phyloP scores from a whole-genome alignment of 371 early-diverging fungal genomes.

The Modicella reniformis region DNA sequence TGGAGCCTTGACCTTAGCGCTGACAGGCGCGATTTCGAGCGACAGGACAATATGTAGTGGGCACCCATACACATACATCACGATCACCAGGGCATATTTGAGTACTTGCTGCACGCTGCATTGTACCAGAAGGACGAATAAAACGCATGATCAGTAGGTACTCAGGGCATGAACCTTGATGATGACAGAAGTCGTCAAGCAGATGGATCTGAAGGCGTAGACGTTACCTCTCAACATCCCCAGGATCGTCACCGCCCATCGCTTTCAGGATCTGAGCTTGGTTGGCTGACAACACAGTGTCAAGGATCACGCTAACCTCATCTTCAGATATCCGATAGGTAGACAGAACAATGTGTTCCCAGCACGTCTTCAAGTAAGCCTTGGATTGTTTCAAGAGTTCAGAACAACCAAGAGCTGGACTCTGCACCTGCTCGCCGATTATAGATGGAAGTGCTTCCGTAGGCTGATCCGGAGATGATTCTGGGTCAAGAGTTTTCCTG shows the following conservation, averaged over 20 bases:
- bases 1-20: neutral
- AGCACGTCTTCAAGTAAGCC: conserved; percentile 19
- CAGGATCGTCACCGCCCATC: conserved; percentile 9
- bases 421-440: neutral
- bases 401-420: neutral
- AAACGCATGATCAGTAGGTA: neutral
- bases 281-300: conserved; percentile 26
- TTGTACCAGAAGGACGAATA: too few relatives aligned
- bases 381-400: conserved; percentile 20
- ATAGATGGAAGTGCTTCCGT: neutral
- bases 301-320: conserved; percentile 28
- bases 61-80: conserved; percentile 45
- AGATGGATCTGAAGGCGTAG: neutral
- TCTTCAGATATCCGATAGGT: conserved; percentile 20
- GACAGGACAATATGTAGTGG: conserved; percentile 19
- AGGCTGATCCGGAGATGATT: neutral
- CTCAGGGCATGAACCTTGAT: too few relatives aligned
- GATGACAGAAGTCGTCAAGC: neutral
- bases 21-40: conserved; percentile 25
- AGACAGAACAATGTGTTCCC: conserved; percentile 25
- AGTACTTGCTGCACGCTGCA: conserved; percentile 28
- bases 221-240: conserved; percentile 30
- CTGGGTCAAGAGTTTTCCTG: neutral
- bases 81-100: conserved; percentile 38
- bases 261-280: conserved; percentile 11